Evolutionary conservation across 2,329 filamentous ascomycete species (phyloP).

Genomic region (Stylonectria norvegica): DNA sequence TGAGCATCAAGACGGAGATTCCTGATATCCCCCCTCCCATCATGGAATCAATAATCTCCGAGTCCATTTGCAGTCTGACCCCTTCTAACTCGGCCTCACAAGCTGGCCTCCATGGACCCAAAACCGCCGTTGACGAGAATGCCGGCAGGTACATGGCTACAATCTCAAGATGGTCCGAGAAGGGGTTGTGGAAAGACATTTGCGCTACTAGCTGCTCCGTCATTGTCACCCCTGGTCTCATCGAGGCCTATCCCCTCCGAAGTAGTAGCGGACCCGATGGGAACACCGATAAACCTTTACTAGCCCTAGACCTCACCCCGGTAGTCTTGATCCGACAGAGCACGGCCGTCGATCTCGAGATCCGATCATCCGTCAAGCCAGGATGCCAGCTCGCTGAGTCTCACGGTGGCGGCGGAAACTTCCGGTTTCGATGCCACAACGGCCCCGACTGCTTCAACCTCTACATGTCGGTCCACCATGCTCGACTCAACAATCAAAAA

Average conservation of each 20-base stretch:
- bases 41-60: conserved; percentile 42
- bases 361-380: conserved; percentile 77
- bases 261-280: conserved; percentile 27
- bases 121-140: conserved; percentile 37
- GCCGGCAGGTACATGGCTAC: conserved; percentile 48
- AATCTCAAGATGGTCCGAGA: conserved; percentile 61
- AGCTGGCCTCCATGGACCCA: conserved; percentile 53
- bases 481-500: conserved; percentile 87
- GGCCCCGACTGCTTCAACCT: conserved; percentile 75
- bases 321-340: conserved; percentile 86
- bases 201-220: conserved; percentile 51
- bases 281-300: conserved; percentile 45
- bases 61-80: conserved; percentile 60
- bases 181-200: conserved; percentile 59
- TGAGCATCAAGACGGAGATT: conserved; percentile 47
- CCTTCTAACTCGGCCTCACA: conserved; percentile 84
- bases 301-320: conserved; percentile 83
- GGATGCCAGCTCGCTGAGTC: conserved; percentile 64
- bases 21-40: conserved; percentile 22
- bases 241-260: conserved; percentile 52
- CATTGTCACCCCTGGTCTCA: conserved; percentile 54
- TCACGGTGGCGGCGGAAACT: conserved; percentile 65
- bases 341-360: conserved; percentile 89
- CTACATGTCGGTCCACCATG: conserved; percentile 82
- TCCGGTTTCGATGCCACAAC: conserved; percentile 83